Evolutionary conservation across 2,329 filamentous ascomycete genomes (phyloP), one percentile per base, ranked within the genome.

Genomic region (Endothia cerciana): DNA sequence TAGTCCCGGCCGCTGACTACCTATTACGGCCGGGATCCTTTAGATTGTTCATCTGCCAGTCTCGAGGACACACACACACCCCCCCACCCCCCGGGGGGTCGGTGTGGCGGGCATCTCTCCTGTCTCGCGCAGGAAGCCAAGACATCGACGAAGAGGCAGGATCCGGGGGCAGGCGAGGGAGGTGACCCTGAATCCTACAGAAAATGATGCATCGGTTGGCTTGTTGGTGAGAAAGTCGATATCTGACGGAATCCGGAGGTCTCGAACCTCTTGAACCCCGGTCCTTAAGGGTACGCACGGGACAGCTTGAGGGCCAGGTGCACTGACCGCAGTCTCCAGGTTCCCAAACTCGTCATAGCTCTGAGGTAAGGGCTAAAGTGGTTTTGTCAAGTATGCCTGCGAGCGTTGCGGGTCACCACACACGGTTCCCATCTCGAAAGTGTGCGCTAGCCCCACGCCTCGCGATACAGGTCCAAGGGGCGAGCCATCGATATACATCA

Each of bases 181-280:
- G n/a, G 15, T 13, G 51, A n/a, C 3, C n/a, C 2, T 7, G n/a
- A 17, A 13, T 33, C 11, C 6, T 6, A 10, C 17, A 17, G 13
- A 33, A n/a, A 55, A 4, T 17, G 49, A 45, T 22, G 41, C 3
- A 7, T 45, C 41, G 17, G 17, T 45, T 45, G 41, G 41, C 41
- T n/a, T 49, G 36, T 38, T 19, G 53, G 53, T 63, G 19, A 63
- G 60, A 63, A 63, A 63, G 57, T 62, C 55, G 55, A 63, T 66
- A 66, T 63, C 53, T 63, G 64, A 66, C 60, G 6, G 45, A 19
- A 53, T 36, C 10, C 33, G 17, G 30, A 17, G 13, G n/a, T 47
- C 43, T 47, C n/a, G 43, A 47, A 47, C 43, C 8, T 22, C 22
- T 49, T 10, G 33, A 36, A 36, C 45, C 47, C 45, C 25, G 13